Evolutionary conservation across 2,329 filamentous ascomycete species (phyloP), one percentile per base, ranked within the genome.

Genomic region (Penicillium hordei): DNA sequence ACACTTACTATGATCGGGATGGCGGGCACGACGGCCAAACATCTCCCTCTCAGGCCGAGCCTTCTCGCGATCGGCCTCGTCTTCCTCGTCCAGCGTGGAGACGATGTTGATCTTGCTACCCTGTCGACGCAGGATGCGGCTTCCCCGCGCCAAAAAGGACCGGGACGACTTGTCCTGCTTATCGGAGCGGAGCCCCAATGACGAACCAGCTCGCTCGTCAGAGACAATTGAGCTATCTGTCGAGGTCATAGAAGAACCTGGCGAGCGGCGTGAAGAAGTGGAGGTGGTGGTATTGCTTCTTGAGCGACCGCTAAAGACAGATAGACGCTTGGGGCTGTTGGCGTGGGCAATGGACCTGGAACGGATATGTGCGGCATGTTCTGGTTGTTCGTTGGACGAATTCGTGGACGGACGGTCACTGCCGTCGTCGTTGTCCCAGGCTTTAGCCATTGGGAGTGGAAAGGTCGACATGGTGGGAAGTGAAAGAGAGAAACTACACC

Each of bases 211-310:
- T 9, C 72, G 70, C 38, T 73, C 74, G 25, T 76, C 73, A 21
- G 49, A 52, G 17, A 67, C 68, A 43, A 67, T 55, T 1, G 71
- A 68, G 33, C 69, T 62, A 48, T 76, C 75, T 36, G 63, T 64
- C 25, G 72, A 76, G 38, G 72, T 72, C 73, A 76, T 73, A 21
- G 75, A 76, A 19, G 76, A 77, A 40, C 75, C 75, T n/a, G 80
- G 77, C 17, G 79, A 81, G 43, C 73, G 77, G 58, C 69, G 72
- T 19, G 73, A 74, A 21, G 81, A 79, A 42, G 79, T 78, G 1
- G 83, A 82, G 10, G 81, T 85, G 59, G 78, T 81, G 25, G 79
- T 80, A 40, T 77, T 77, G 60, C 74, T 77, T 59, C 75, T 66
- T 8, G 75, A 75, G 19, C 75, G 75, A 36, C 71, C 70, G 51